Evolutionary conservation across 2,329 filamentous ascomycete species (phyloP).

Genomic region (Dendrostoma leiphaemia): DNA sequence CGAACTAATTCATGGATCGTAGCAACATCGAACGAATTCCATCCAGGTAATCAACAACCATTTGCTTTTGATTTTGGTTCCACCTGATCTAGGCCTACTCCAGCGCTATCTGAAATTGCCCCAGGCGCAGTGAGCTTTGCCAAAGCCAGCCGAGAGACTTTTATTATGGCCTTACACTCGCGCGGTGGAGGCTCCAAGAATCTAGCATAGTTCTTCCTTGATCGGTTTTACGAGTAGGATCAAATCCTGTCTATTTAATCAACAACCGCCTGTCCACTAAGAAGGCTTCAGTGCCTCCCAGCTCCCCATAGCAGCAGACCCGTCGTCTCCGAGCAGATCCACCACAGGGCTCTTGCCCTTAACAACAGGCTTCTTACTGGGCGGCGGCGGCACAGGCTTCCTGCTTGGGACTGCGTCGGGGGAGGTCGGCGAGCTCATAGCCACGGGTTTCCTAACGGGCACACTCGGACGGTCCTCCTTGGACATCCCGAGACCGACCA

Average conservation of each 20-base stretch:
- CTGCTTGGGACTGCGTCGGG: background rate
- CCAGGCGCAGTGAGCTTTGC: too few relatives aligned
- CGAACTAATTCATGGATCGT: too few relatives aligned
- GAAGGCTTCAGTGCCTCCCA: slow-evolving; percentile 56
- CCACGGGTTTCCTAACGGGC: slow-evolving; percentile 17
- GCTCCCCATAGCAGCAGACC: slow-evolving; percentile 42
- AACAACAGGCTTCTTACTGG: slow-evolving; percentile 27
- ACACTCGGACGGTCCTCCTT: slow-evolving; percentile 22
- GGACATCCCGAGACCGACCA: slow-evolving; percentile 11
- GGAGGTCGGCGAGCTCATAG: slow-evolving; percentile 1
- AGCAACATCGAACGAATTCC: too few relatives aligned
- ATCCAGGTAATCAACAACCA: too few relatives aligned
- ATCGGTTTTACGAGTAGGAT: background rate
- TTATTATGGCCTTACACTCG: background rate
- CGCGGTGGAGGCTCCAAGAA: background rate
- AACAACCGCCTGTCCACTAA: background rate
- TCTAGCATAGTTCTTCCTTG: background rate
- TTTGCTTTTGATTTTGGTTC: too few relatives aligned
- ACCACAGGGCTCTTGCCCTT: slow-evolving; percentile 34
- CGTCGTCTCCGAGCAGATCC: slow-evolving; percentile 47
- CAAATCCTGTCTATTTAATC: background rate
- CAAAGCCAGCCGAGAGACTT: too few relatives aligned
- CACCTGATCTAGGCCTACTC: too few relatives aligned
- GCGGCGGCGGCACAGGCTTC: slow-evolving; percentile 7
- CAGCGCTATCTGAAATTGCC: too few relatives aligned